Evolutionary conservation across 148 eudicot genomes (phyloP), one percentile per base, ranked within the genome.

Genomic region (Camellia sinensis): DNA sequence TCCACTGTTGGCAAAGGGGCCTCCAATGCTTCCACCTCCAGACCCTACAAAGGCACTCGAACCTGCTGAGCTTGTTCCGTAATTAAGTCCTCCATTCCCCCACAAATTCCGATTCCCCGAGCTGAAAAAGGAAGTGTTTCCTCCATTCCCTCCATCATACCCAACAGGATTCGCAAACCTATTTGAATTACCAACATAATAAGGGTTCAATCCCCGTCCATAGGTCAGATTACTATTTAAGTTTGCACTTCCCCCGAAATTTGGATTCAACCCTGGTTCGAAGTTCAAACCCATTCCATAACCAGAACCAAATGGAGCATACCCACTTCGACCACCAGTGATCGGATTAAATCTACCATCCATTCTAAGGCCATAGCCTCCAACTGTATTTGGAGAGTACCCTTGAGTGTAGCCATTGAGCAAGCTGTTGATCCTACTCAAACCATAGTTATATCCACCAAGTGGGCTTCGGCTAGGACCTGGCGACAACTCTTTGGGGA

Each of bases 341-440:
- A 88, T 85, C 40, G 91, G 80, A 79, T 83, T 87, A 73, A 84
- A 87, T 86, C 95, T 85, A 41, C 91, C 84, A 84, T 91, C 91
- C 86, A 88, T 82, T 79, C 91, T 80, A 77, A 87, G 87, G 29
- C 93, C 95, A 84, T 90, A 90, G 62, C 91, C 92, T 83, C 92
- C 92, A 41, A 87, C 66, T 15, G 84, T 65, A 68, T 71, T 85
- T n/a, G 89, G 91, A 83, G 85, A 85, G 67, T 84, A 91, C 60
- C 92, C 91, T 79, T 85, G 94, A 76, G 73, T 64, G 61, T 83
- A 83, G 40, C 80, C 86, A 77, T 61, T 80, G 50, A 84, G 80
- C n/a, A 84, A 61, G 22, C 63, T 77, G 76, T 50, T 78, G 67
- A 78, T 80, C 73, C 82, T 77, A 67, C 53, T 81, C 46, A 73